Conservation (phyloP, 352 stramenopile genomes). For the Globisporangium middletonii region DNA sequence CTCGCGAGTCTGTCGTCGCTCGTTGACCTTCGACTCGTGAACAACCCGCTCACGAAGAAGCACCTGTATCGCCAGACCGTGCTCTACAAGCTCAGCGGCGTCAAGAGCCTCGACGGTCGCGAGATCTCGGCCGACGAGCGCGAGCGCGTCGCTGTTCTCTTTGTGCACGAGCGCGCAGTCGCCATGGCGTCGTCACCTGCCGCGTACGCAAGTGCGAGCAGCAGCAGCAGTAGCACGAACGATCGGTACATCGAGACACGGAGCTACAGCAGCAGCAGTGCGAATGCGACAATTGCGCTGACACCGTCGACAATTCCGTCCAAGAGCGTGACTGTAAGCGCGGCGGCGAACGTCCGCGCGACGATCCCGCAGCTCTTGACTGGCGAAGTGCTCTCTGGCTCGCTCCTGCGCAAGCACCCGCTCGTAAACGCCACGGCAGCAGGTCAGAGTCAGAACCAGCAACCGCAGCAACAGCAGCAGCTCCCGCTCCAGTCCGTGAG, state of each 20-base stretch:
- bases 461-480: conserved; percentile 2
- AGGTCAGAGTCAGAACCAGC: conserved; percentile 9
- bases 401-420: conserved; percentile 36
- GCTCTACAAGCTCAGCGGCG: conserved; percentile 44
- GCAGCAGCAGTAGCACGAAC: conserved; percentile 10
- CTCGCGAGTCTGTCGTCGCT: conserved; percentile 50
- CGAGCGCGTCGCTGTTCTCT: conserved; percentile 62
- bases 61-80: conserved; percentile 74
- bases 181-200: conserved; percentile 15
- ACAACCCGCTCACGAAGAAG: conserved; percentile 79
- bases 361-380: conserved; percentile 22
- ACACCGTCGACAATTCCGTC: conserved; percentile 40
- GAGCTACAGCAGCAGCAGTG: conserved; percentile 6
- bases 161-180: conserved; percentile 55
- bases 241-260: conserved; percentile 16
- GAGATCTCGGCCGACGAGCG: conserved; percentile 75
- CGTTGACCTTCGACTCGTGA: conserved; percentile 48
- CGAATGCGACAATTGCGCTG: conserved; percentile 21
- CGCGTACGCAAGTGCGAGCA: background rate
- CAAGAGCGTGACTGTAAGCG: conserved; percentile 14
- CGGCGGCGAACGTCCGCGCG: background rate
- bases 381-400: conserved; percentile 36
- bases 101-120: conserved; percentile 58
- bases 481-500: conserved; percentile 16
- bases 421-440: conserved; percentile 4